Conservation (phyloP, 2,329 filamentous ascomycete genomes). For the Fusarium zealandicum region DNA sequence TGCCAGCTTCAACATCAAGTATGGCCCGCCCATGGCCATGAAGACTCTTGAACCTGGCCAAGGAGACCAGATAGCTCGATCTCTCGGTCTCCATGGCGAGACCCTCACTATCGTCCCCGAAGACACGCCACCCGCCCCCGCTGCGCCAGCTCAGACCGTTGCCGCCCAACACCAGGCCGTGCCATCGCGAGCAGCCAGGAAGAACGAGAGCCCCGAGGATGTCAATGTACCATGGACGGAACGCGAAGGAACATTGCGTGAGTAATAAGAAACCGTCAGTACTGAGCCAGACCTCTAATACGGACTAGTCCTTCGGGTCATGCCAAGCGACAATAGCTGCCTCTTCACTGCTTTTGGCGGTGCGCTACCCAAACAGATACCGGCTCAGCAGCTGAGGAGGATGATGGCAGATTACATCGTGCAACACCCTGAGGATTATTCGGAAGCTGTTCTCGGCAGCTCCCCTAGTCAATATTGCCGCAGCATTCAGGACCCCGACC, state of each 20-base stretch:
- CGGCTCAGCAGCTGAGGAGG: conserved; percentile 68
- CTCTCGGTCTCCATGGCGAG: conserved; percentile 57
- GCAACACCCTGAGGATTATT: conserved; percentile 74
- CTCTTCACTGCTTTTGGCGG: conserved; percentile 90
- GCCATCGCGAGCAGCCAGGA: conserved; percentile 4
- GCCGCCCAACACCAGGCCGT: conserved; percentile 4
- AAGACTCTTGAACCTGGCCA: conserved; percentile 70
- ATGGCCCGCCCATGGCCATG: conserved; percentile 75
- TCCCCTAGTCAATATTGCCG: conserved; percentile 77
- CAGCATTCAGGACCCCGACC: conserved; percentile 80
- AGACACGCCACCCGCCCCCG: conserved; percentile 40
- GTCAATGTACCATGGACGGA: conserved; percentile 57
- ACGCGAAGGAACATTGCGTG: conserved; percentile 60
- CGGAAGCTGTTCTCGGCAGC: conserved; percentile 76
- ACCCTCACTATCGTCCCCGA: conserved; percentile 58
- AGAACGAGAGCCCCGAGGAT: conserved; percentile 41
- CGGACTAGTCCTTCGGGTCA: conserved; percentile 78
- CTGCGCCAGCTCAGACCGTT: conserved; percentile 7
- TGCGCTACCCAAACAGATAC: conserved; percentile 68
- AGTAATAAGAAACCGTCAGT: neutral
- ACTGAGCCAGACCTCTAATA: conserved; percentile 8
- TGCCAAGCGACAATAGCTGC: conserved; percentile 97
- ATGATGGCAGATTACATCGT: conserved; percentile 83
- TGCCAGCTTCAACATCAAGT: conserved; percentile 76
- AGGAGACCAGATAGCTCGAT: conserved; percentile 55